phyloP scores from a whole-genome alignment of 129 eudicot genomes.

The Dittrichia graveolens region DNA sequence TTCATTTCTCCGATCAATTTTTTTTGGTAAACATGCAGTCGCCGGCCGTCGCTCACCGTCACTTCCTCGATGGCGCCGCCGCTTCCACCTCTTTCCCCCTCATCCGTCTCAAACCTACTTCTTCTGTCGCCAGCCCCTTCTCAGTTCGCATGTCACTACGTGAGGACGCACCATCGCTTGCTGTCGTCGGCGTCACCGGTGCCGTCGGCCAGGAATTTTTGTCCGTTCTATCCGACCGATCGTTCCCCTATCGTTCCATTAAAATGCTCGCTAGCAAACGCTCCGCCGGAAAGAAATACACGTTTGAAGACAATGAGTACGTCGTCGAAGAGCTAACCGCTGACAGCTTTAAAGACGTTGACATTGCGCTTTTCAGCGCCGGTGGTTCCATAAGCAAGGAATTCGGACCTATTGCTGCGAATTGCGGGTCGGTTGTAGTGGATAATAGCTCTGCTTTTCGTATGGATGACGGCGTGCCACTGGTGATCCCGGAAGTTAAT shows the following conservation, averaged over 20 bases:
- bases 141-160: constrained; percentile 70
- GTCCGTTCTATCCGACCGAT: constrained; percentile 87
- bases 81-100: constrained; percentile 30
- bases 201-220: constrained; percentile 98
- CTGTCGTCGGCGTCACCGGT: constrained; percentile 95
- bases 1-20: constrained; percentile 24
- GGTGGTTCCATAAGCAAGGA: constrained; percentile 88
- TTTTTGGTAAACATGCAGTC: constrained; percentile 46
- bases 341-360: constrained; percentile 70
- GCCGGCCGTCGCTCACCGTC: constrained; percentile 45
- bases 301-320: constrained; percentile 55
- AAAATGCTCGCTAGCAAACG: constrained; percentile 88
- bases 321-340: constrained; percentile 65
- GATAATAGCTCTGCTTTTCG: constrained; percentile 98
- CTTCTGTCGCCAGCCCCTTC: constrained; percentile 36
- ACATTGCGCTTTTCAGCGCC: constrained; percentile 89
- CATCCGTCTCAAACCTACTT: constrained; percentile 23
- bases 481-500: constrained; percentile 93
- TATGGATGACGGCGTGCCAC: constrained; percentile 76
- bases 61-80: constrained; percentile 39
- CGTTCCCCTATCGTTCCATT: constrained; percentile 82
- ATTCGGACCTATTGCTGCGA: constrained; percentile 81
- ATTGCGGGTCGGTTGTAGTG: constrained; percentile 75
- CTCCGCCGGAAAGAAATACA: constrained; percentile 78
- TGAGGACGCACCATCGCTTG: constrained; percentile 80